Evolutionary conservation across 2,329 filamentous ascomycete species (phyloP), one percentile per base, ranked within the genome.

Genomic region (Bimuria novae-zelandiae): DNA sequence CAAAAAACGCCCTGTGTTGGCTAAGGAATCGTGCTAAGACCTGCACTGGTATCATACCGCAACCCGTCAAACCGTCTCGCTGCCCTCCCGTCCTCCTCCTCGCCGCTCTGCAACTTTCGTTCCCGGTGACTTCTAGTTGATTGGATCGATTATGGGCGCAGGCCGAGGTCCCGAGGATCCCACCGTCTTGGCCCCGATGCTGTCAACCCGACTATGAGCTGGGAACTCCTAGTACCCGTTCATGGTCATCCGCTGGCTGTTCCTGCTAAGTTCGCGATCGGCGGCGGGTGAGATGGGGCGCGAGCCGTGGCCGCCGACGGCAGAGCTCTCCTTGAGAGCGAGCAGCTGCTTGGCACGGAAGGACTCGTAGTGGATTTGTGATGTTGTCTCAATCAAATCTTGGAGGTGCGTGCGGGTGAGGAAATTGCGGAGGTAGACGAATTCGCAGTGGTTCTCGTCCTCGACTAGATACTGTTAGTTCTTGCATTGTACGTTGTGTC

Each of bases 371-470:
- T 99, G 94, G 78, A 97, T 99, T 82, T 99, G 94, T 66, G 92
- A 97, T 42, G 94, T 99, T 27, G 94, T 99, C 81, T 99, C 94
- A 77, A 99, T 97, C 64, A 99, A 86, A 72, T 99, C 94, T 83
- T 99, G 94, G 52, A 99, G 86, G 78, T 99, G 94, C 60, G 94
- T 97, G 74, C 94, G 91, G 68, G 95, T 96, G 61, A 99, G 86
- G 86, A 99, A 99, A 84, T 99, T 93, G 75, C 94, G 89, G 59
- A 99, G 86, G 77, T 96, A 97, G 73, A 97, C 89, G 72, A 99
- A 99, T 85, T 99, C 94, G 85, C 94, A 99, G 83, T 99, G 94
- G 79, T 88, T 95, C 83, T 99, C 94, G 68, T 99, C 93, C 81
- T 99, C 94, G 68, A 99, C 93, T 74, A 49, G 7, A 36, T 5